phyloP scores from a whole-genome alignment of 768 basidiomycete species.

The Obba rivulosa region DNA sequence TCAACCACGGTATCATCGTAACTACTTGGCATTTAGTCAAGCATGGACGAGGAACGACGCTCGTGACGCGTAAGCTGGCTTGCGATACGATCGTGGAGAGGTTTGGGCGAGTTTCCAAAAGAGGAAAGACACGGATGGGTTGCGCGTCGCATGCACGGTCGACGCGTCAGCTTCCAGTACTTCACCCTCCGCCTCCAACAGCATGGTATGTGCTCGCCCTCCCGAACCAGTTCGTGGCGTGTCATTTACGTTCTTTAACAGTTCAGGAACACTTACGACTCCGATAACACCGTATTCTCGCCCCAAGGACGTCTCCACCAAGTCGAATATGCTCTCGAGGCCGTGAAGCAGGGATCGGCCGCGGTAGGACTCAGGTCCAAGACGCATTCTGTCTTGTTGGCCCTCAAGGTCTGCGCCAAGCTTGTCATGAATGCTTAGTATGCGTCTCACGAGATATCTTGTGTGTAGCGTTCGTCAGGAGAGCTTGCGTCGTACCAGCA shows the following conservation, averaged over 20 bases:
- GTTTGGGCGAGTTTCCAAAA: constrained; percentile 5
- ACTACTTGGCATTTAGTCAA: too few relatives aligned
- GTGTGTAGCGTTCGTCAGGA: constrained; percentile 86
- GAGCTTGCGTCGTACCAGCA: constrained; percentile 99
- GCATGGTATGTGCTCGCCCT: constrained; percentile 9
- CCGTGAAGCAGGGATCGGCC: constrained; percentile 99
- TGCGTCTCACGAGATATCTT: background rate
- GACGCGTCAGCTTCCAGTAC: constrained; percentile 17
- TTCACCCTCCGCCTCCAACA: constrained; percentile 2
- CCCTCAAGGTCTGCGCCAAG: constrained; percentile 68
- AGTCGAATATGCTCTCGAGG: constrained; percentile 98
- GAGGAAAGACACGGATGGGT: constrained; percentile 6
- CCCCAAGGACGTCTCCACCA: constrained; percentile 97
- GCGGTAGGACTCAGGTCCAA: constrained; percentile 94
- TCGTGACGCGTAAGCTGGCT: too few relatives aligned
- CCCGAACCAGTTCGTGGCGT: background rate
- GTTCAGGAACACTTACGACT: constrained; percentile 97
- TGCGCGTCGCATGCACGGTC: constrained; percentile 17
- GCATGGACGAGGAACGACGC: too few relatives aligned
- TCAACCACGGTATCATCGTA: too few relatives aligned
- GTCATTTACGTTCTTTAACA: constrained; percentile 24
- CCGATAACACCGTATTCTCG: constrained; percentile 95
- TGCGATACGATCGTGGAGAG: too few relatives aligned
- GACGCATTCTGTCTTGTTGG: constrained; percentile 89
- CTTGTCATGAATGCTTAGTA: background rate